Conservation (phyloP, 768 basidiomycete species). For the Daedalea quercina region DNA sequence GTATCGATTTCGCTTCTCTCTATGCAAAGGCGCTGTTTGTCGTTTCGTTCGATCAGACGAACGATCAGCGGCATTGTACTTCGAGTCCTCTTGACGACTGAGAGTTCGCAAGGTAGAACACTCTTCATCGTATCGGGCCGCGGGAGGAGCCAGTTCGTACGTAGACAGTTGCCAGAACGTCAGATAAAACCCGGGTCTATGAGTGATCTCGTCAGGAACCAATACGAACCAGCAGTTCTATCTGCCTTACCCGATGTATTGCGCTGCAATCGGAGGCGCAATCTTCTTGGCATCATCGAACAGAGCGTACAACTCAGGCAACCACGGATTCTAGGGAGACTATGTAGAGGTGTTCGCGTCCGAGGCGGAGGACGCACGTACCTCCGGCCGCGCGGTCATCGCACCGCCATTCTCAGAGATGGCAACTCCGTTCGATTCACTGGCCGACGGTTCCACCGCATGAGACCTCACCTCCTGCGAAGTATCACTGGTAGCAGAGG, state of each 20-base stretch:
- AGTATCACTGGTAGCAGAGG: conserved; percentile 21
- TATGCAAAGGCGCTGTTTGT: conserved; percentile 48
- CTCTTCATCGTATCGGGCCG: conserved; percentile 74
- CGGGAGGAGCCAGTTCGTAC: conserved; percentile 81
- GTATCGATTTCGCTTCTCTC: conserved; percentile 59
- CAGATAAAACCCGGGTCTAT: conserved; percentile 84
- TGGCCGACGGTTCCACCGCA: conserved; percentile 12
- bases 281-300: conserved; percentile 75
- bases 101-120: conserved; percentile 50
- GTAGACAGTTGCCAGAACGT: conserved; percentile 97
- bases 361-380: not conserved
- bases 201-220: conserved; percentile 8
- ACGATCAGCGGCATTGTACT: conserved; percentile 60
- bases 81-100: conserved; percentile 63
- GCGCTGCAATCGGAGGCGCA: conserved; percentile 55
- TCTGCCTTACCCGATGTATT: conserved; percentile 62
- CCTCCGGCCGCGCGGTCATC: too few relatives aligned
- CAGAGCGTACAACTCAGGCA: conserved; percentile 61
- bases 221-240: not conserved
- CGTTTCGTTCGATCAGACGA: conserved; percentile 61
- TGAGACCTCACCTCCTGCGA: conserved; percentile 14
- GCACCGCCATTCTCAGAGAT: too few relatives aligned
- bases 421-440: conserved; percentile 3
- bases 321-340: conserved; percentile 62
- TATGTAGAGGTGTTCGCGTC: not conserved